A percentile compares a stretch with the other conserved stretches of the same genome.
Conservation (phyloP, 164 flowering plant species). For the Protea cynaroides region DNA sequence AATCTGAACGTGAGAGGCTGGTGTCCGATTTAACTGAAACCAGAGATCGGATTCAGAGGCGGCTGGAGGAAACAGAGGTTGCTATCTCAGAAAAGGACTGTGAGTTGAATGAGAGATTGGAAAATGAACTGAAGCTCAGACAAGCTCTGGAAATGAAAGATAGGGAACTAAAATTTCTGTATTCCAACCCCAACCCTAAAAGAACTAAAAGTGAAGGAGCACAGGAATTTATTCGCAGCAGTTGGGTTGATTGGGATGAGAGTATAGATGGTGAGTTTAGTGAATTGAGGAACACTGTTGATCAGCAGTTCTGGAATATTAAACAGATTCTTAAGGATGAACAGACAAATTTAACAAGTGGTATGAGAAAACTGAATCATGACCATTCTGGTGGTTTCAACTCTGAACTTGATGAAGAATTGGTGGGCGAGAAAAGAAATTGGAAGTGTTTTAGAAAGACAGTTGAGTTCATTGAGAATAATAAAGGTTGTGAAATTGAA, state of each 20-base stretch:
- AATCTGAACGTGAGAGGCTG: slow-evolving; percentile 34
- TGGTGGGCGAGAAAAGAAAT: slow-evolving; percentile 14
- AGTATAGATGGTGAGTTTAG: slow-evolving; percentile 33
- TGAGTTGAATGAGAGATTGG: slow-evolving; percentile 41
- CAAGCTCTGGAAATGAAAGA: slow-evolving; percentile 53
- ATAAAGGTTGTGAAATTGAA: slow-evolving; percentile 1
- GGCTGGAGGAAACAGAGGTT: slow-evolving; percentile 46
- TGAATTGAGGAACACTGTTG: slow-evolving; percentile 48
- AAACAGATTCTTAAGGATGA: slow-evolving; percentile 47
- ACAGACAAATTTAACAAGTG: slow-evolving; percentile 17
- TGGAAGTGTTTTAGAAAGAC: background rate
- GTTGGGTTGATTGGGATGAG: slow-evolving; percentile 20
- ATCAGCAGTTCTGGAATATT: slow-evolving; percentile 50
- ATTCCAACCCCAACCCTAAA: slow-evolving; percentile 25
- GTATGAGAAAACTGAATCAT: slow-evolving; percentile 15
- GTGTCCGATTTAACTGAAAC: slow-evolving; percentile 46
- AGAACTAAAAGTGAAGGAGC: slow-evolving; percentile 25
- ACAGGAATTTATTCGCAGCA: slow-evolving; percentile 15
- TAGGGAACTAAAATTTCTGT: slow-evolving; percentile 35
- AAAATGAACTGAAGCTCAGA: slow-evolving; percentile 46
- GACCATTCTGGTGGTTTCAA: background rate
- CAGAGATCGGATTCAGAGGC: slow-evolving; percentile 50
- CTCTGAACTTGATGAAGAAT: slow-evolving; percentile 11
- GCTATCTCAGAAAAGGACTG: slow-evolving; percentile 52
- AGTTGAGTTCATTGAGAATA: background rate